Percentiles rank a stretch among this genome's conserved stretches.
Conservation (phyloP, 2,329 filamentous ascomycete genomes). For the Monosporascus sp. region DNA sequence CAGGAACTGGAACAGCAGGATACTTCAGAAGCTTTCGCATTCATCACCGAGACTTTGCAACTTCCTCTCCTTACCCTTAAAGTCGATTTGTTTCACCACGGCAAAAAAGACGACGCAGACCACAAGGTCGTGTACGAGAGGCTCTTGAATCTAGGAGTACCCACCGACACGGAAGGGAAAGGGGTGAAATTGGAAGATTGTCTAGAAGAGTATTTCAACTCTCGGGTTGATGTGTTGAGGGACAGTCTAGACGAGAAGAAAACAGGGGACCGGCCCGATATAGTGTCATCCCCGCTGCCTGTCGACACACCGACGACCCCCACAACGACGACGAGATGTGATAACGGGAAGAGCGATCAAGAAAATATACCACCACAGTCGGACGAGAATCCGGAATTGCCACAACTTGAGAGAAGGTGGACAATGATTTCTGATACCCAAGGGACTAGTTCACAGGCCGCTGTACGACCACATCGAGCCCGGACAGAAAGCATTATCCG, state of each 20-base stretch:
- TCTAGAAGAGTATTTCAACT: slow-evolving; percentile 92
- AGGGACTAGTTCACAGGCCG: slow-evolving; percentile 8
- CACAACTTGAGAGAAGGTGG: slow-evolving; percentile 30
- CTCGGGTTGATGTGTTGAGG: slow-evolving; percentile 80
- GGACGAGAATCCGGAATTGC: slow-evolving; percentile 10
- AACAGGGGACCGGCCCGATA: slow-evolving; percentile 27
- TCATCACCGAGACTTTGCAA: slow-evolving; percentile 85
- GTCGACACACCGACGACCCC: slow-evolving; percentile 16
- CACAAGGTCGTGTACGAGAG: slow-evolving; percentile 94
- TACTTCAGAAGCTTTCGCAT: slow-evolving; percentile 90
- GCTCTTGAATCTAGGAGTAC: slow-evolving; percentile 85
- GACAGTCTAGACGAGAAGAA: slow-evolving; percentile 54
- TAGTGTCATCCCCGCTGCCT: slow-evolving; percentile 25
- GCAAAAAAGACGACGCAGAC: slow-evolving; percentile 78
- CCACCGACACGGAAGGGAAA: slow-evolving; percentile 63
- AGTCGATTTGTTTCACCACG: slow-evolving; percentile 91
- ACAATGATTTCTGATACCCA: slow-evolving; percentile 16
- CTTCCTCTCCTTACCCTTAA: slow-evolving; percentile 84
- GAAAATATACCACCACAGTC: slow-evolving; percentile 14
- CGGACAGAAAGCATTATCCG: slow-evolving; percentile 56
- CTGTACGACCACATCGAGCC: slow-evolving; percentile 24
- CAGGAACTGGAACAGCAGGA: slow-evolving; percentile 79
- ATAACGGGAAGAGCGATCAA: slow-evolving; percentile 18
- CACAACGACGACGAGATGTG: slow-evolving; percentile 28
- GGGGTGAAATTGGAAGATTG: slow-evolving; percentile 82